Percentiles rank a stretch among this genome's conserved stretches.
Evolutionary conservation across 805 yeast genomes (phyloP).

Genomic region (Schwanniomyces sp.): DNA sequence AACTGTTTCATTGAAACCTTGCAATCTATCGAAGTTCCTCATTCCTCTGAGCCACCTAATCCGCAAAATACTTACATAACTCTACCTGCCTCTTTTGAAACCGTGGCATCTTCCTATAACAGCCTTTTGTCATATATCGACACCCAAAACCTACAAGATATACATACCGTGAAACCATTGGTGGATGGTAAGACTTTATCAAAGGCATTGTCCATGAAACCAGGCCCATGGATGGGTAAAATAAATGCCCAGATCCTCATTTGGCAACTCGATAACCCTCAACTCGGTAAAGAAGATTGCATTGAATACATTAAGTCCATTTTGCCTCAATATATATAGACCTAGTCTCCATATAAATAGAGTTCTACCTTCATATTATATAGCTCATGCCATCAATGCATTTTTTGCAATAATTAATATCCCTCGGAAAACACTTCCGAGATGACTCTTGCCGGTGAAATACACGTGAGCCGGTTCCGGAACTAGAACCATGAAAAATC

Average conservation of each 20-base stretch:
- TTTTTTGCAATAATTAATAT: too few species aligned
- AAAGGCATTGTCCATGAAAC: conserved; percentile 51
- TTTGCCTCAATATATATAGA: conserved; percentile 12
- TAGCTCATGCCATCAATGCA: too few species aligned
- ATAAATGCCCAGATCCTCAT: conserved; percentile 54
- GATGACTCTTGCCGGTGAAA: neutral
- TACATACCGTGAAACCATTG: conserved; percentile 57
- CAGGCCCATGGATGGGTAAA: conserved; percentile 84
- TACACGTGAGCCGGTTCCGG: neutral
- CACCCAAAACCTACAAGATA: conserved; percentile 36
- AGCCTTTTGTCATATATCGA: conserved; percentile 30
- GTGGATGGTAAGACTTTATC: conserved; percentile 75
- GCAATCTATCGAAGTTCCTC: neutral
- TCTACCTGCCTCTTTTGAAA: neutral
- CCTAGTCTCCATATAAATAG: too few species aligned
- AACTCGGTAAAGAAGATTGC: conserved; percentile 52
- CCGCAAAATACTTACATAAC: neutral
- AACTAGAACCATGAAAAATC: neutral
- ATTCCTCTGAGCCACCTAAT: neutral
- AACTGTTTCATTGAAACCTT: conserved; percentile 34
- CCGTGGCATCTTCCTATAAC: conserved; percentile 22
- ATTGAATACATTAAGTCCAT: conserved; percentile 38
- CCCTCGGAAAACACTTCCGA: too few species aligned
- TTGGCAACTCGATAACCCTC: conserved; percentile 82
- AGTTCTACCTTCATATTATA: too few species aligned